phyloP scores from a whole-genome alignment of 2,329 filamentous ascomycete genomes.

The Hypoxylon sp. region DNA sequence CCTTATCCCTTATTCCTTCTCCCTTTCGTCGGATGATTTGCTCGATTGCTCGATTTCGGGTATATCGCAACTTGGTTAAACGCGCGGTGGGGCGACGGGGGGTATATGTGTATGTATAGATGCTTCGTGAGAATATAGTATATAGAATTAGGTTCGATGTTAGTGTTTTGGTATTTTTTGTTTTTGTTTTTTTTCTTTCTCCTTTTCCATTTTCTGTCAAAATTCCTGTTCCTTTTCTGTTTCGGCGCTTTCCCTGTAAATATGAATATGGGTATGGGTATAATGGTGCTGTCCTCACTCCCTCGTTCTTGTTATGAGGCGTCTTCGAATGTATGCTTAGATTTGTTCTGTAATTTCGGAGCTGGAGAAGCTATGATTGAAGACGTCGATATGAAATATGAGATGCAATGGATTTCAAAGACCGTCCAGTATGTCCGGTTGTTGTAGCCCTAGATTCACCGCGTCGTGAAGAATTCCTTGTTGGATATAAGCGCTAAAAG shows the following conservation, averaged over 20 bases:
- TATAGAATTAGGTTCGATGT: constrained; percentile 43
- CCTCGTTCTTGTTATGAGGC: constrained; percentile 20
- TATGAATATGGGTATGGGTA: constrained; percentile 17
- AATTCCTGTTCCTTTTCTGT: constrained; percentile 7
- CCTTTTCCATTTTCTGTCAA: constrained; percentile 8
- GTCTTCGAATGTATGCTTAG: constrained; percentile 21
- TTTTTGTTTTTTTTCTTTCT: constrained; percentile 3
- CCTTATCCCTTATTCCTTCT: constrained; percentile 8
- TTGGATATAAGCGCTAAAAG: not conserved
- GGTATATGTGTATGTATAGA: constrained; percentile 40
- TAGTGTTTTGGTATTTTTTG: constrained; percentile 20
- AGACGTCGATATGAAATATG: constrained; percentile 16
- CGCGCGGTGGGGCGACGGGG: constrained; percentile 42
- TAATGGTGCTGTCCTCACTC: constrained; percentile 15
- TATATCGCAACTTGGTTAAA: constrained; percentile 33
- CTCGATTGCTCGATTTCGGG: constrained; percentile 46
- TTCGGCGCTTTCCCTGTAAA: constrained; percentile 19
- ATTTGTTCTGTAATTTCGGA: constrained; percentile 11
- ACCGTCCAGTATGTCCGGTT: constrained; percentile 2
- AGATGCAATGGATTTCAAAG: constrained; percentile 15
- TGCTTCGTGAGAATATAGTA: constrained; percentile 47
- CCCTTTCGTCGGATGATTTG: constrained; percentile 19
- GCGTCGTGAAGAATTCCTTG: constrained; percentile 6
- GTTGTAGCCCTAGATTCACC: not conserved
- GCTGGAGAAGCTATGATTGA: constrained; percentile 8